Evolutionary conservation across 2,329 filamentous ascomycete genomes (phyloP).

Genomic region (Onygenales sp.): DNA sequence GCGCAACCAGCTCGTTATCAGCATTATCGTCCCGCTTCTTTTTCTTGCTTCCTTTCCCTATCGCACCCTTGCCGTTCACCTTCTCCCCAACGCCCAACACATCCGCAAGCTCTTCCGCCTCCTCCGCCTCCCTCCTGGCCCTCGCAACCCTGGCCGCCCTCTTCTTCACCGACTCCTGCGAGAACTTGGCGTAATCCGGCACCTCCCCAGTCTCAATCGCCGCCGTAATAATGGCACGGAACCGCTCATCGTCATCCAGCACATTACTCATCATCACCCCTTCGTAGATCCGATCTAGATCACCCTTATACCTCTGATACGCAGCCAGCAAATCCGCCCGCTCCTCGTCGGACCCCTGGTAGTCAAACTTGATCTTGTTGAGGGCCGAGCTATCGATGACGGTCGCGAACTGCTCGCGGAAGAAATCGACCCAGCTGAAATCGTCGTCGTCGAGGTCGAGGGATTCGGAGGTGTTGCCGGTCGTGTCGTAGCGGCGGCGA

Average conservation of each 20-base stretch:
- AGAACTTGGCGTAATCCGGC: slow-evolving; percentile 57
- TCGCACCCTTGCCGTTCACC: slow-evolving; percentile 43
- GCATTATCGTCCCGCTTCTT: slow-evolving; percentile 27
- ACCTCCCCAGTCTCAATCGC: slow-evolving; percentile 66
- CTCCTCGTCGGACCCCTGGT: slow-evolving; percentile 83
- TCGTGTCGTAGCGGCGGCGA: slow-evolving; percentile 78
- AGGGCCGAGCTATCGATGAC: slow-evolving; percentile 67
- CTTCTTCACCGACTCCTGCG: slow-evolving; percentile 60
- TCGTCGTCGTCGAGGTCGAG: slow-evolving; percentile 58
- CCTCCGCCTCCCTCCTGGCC: slow-evolving; percentile 57
- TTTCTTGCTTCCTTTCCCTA: slow-evolving; percentile 25
- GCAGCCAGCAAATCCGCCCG: slow-evolving; percentile 64
- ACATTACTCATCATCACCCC: slow-evolving; percentile 79
- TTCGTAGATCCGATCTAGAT: slow-evolving; percentile 70
- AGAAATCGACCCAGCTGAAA: slow-evolving; percentile 89
- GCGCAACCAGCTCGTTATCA: slow-evolving; percentile 51
- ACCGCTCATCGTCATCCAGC: slow-evolving; percentile 74
- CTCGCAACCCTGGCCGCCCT: slow-evolving; percentile 49
- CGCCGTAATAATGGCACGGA: slow-evolving; percentile 67
- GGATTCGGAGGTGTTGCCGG: slow-evolving; percentile 78
- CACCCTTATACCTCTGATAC: slow-evolving; percentile 63
- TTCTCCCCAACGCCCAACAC: slow-evolving; percentile 66
- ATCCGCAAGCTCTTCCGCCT: slow-evolving; percentile 66
- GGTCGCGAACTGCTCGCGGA: slow-evolving; percentile 71
- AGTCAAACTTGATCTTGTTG: slow-evolving; percentile 62